Conservation (phyloP, 164 flowering plant genomes). For the Warburgia ugandensis region DNA sequence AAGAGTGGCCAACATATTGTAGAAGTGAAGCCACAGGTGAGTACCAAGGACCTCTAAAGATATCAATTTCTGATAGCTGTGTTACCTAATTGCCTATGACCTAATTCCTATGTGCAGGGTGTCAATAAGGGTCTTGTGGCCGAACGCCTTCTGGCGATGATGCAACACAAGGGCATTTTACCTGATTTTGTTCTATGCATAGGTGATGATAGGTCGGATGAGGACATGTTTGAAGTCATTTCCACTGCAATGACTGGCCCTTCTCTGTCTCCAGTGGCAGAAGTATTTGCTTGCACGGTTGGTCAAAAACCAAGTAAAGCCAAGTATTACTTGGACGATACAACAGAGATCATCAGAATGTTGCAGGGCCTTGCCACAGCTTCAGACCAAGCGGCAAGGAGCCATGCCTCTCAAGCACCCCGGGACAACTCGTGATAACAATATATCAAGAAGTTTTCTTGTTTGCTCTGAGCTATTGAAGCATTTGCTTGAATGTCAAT, state of each 20-base stretch:
- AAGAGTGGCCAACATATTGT: conserved; percentile 42
- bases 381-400: conserved; percentile 24
- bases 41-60: too few species aligned
- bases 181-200: conserved; percentile 47
- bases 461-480: not conserved
- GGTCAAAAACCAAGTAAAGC: conserved; percentile 53
- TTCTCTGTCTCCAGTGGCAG: conserved; percentile 34
- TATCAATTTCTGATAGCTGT: too few species aligned
- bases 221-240: conserved; percentile 49
- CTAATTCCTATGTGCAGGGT: conserved; percentile 21
- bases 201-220: conserved; percentile 52
- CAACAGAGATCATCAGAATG: conserved; percentile 34
- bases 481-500: too few species aligned
- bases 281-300: conserved; percentile 54
- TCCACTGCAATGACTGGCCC: conserved; percentile 28
- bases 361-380: conserved; percentile 38
- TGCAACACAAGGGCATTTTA: conserved; percentile 31
- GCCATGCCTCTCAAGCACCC: conserved; percentile 10
- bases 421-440: conserved; percentile 3
- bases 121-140: conserved; percentile 45
- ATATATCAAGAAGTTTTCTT: too few species aligned
- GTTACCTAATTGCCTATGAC: too few species aligned
- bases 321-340: conserved; percentile 43
- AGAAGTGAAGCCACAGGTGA: conserved; percentile 48
- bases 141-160: conserved; percentile 29